Evolutionary conservation across 140 eudicot genomes (phyloP), one percentile per base, ranked within the genome.

Genomic region (Senecio squalidus): DNA sequence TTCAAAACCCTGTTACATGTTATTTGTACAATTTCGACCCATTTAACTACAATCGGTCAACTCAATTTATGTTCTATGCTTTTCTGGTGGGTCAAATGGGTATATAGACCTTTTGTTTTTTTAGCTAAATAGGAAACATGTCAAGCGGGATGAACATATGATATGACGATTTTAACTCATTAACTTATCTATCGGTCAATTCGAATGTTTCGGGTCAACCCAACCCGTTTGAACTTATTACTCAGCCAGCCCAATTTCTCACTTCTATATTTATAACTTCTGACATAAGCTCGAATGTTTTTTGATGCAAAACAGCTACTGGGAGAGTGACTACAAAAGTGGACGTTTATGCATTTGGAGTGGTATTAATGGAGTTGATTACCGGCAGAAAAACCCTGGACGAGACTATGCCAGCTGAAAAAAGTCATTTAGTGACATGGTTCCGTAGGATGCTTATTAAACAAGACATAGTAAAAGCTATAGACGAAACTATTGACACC

Each of bases 271-370:
- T 33, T 33, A 6, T 9, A 33, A 33, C 39, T 5, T 41, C 2
- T 34, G 18, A 27, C 3, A 26, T 31, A 27, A 54, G 48, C 23
- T 20, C 14, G 20, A 23, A 9, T 41, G 33, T 39, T 55, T 0
- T 10, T 26, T 44, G 10, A 23, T 33, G 13, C 5, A n/a, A 30
- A 34, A 66, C 89, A 89, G 95, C 78, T 13, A 82, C 95, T 0
- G 95, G 97, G 11, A 76, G 86, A 61, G 97, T 89, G 66, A 89
- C 95, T n/a, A 77, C 84, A 16, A 89, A 89, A 33, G 92, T 85
- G 2, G 97, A 89, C 4, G 95, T 89, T 1, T 89, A 52, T 34
- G 81, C 93, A 17, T 89, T 85, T 9, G 95, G 97, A 33, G 97
- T 89, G 61, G 71, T 85, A 38, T 52, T 89, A 46, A 89, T 89